Conservation (phyloP, 768 basidiomycete genomes). For the Lepiota subincarnata region DNA sequence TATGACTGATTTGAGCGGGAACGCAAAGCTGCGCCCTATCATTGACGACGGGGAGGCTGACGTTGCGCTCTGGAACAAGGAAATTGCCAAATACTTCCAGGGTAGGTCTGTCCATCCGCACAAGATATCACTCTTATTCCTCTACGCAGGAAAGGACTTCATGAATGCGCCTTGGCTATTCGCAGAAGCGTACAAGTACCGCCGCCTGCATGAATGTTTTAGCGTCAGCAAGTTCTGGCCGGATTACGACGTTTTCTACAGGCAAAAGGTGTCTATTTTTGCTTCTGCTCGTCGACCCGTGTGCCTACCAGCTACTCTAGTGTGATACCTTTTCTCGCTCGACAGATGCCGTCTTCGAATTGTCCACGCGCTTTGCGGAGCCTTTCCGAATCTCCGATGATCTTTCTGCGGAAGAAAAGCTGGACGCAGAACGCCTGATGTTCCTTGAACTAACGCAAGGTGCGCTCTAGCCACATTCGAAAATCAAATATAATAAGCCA, state of each 20-base stretch:
- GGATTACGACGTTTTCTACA: conserved; percentile 91
- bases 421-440: conserved; percentile 77
- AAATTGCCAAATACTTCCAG: conserved; percentile 92
- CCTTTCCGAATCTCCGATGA: conserved; percentile 64
- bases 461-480: conserved; percentile 24
- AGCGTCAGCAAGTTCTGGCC: conserved; percentile 87
- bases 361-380: conserved; percentile 87
- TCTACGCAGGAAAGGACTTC: conserved; percentile 67
- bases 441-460: conserved; percentile 93
- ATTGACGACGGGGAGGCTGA: conserved; percentile 90
- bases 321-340: conserved; percentile 97
- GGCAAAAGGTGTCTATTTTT: conserved; percentile 65
- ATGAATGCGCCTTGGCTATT: conserved; percentile 98
- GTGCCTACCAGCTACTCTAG: conserved; percentile 28
- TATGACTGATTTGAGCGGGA: conserved; percentile 82
- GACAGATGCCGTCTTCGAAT: conserved; percentile 86
- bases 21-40: conserved; percentile 82
- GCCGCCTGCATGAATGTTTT: conserved; percentile 90
- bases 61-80: conserved; percentile 95
- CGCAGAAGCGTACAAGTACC: conserved; percentile 92
- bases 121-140: not conserved
- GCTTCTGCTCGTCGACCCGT: not conserved
- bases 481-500: not conserved
- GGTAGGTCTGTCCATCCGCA: conserved; percentile 38
- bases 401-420: conserved; percentile 47